Percentiles rank a stretch among this genome's conserved stretches.
Evolutionary conservation across 257 asterid species (phyloP).

Genomic region (Capsicum pubescens): DNA sequence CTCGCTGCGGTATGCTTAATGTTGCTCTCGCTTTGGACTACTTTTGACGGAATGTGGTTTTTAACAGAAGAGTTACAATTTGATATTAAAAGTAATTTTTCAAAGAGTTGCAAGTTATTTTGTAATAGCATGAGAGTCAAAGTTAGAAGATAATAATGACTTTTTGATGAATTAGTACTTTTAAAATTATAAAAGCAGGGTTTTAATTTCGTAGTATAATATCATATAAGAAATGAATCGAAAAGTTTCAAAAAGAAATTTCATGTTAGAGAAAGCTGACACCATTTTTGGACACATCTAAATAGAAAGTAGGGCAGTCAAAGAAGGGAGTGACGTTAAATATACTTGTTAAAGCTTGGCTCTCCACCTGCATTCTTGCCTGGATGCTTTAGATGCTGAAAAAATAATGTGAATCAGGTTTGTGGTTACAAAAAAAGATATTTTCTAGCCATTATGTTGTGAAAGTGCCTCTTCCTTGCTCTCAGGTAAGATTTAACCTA

Average conservation of each 20-base stretch:
- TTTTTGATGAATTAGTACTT: background rate
- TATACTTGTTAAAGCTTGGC: background rate
- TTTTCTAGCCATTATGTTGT: background rate
- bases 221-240: slow-evolving; percentile 9
- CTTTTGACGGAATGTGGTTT: background rate
- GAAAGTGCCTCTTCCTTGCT: slow-evolving; percentile 1
- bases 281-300: background rate
- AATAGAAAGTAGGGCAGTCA: background rate
- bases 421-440: background rate
- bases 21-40: slow-evolving; percentile 12
- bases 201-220: slow-evolving; percentile 7
- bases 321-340: background rate
- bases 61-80: background rate
- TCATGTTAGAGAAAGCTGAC: slow-evolving; percentile 12
- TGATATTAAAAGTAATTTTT: background rate
- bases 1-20: slow-evolving; percentile 64
- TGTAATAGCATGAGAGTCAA: background rate
- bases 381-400: slow-evolving; percentile 4
- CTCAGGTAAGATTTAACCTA: background rate
- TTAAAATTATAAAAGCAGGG: background rate
- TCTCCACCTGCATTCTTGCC: background rate
- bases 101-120: background rate
- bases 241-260: background rate
- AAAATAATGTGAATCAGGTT: background rate
- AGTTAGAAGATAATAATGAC: background rate